A percentile compares a stretch with the other conserved stretches of the same genome.
Evolutionary conservation across 1,139 yeast genomes (phyloP).

Genomic region (Blastobotrys illinoisensis): DNA sequence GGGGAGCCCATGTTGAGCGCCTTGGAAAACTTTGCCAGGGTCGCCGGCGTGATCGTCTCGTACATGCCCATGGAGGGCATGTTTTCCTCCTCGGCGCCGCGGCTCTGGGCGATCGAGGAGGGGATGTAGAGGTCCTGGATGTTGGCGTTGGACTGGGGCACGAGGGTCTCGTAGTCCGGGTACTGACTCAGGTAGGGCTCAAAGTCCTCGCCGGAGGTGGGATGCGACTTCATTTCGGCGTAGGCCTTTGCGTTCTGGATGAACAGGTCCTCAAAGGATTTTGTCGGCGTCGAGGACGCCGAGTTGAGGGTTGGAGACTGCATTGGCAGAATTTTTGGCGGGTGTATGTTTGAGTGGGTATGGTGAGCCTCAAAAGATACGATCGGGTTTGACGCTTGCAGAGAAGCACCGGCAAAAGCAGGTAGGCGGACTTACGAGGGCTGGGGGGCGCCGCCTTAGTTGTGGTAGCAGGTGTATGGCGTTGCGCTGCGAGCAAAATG

Average conservation of each 20-base stretch:
- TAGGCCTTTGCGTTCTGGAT: conserved; percentile 11
- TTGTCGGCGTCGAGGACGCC: not conserved
- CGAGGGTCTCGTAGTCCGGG: conserved; percentile 28
- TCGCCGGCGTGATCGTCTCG: conserved; percentile 23
- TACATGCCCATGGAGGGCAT: not conserved
- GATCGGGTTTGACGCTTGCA: not conserved
- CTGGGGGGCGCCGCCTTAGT: not conserved
- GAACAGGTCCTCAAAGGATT: conserved; percentile 15
- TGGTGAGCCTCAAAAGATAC: not conserved
- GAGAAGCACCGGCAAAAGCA: conserved; percentile 1
- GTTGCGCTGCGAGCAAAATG: not conserved
- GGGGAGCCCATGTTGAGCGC: conserved; percentile 13
- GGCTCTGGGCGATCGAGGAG: conserved; percentile 3
- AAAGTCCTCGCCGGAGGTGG: conserved; percentile 31
- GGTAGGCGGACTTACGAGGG: not conserved
- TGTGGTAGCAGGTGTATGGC: not conserved
- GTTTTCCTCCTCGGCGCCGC: not conserved
- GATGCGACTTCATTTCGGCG: conserved; percentile 16
- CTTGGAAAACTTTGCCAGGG: conserved; percentile 27
- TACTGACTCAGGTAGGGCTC: conserved; percentile 31
- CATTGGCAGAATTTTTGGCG: conserved; percentile 11
- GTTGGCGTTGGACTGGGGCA: conserved; percentile 22
- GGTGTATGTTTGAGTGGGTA: conserved; percentile 1
- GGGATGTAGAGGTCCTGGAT: conserved; percentile 29
- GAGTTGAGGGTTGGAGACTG: conserved; percentile 10